A percentile compares a stretch with the other conserved stretches of the same genome.
Conservation (phyloP, 2,329 filamentous ascomycete species). For the Arthroderma sp. region DNA sequence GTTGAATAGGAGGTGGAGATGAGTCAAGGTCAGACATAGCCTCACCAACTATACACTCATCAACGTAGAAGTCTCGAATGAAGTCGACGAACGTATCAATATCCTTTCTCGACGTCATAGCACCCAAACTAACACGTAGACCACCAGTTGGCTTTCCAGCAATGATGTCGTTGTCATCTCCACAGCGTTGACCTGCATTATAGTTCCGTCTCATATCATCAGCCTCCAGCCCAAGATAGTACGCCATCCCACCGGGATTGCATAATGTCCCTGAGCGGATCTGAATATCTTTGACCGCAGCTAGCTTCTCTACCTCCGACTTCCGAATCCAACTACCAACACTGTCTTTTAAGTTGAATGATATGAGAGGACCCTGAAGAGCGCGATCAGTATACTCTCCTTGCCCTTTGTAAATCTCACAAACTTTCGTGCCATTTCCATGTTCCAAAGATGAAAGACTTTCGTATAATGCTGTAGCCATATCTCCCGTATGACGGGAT, state of each 20-base stretch:
- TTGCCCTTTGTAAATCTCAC: conserved; percentile 49
- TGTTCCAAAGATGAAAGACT: conserved; percentile 53
- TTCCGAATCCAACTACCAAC: conserved; percentile 65
- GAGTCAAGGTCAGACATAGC: conserved; percentile 7
- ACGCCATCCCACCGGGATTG: conserved; percentile 77
- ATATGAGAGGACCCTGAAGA: conserved; percentile 59
- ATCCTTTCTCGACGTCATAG: conserved; percentile 73
- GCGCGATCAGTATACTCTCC: conserved; percentile 32
- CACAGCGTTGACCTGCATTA: conserved; percentile 72
- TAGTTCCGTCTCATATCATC: conserved; percentile 81
- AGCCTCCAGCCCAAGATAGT: conserved; percentile 57
- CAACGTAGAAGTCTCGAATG: conserved; percentile 55
- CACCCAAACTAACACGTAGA: conserved; percentile 72
- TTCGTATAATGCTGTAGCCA: conserved; percentile 49
- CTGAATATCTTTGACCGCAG: conserved; percentile 65
- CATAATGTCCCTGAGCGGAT: conserved; percentile 81
- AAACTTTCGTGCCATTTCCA: conserved; percentile 54
- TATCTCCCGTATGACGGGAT: conserved; percentile 56
- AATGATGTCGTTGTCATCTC: conserved; percentile 68
- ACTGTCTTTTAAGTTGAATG: conserved; percentile 68
- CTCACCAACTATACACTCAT: conserved; percentile 17
- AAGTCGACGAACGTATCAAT: conserved; percentile 61
- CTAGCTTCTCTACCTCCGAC: conserved; percentile 76
- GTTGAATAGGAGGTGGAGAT: background rate
- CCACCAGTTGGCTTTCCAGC: conserved; percentile 78